Evolutionary conservation across 305 asterid genomes (phyloP).

Genomic region (Solanum chacoense): DNA sequence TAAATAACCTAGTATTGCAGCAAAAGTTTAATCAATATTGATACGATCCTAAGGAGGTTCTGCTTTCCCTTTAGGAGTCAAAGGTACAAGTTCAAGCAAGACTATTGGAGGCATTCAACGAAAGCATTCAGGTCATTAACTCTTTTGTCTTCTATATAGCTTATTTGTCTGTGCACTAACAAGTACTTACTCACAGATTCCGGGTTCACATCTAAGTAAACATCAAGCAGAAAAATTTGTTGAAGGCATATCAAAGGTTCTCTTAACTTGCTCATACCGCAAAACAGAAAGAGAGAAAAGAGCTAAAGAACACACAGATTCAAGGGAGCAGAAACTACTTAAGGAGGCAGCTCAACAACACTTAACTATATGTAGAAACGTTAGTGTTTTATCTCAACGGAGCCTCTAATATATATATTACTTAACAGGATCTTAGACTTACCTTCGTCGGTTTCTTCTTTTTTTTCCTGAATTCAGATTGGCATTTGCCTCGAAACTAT

Average conservation of each 20-base stretch:
- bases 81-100: neutral
- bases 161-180: neutral
- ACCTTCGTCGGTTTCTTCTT: neutral
- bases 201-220: neutral
- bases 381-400: neutral
- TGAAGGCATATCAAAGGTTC: neutral
- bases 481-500: slow-evolving; percentile 1
- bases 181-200: neutral
- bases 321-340: neutral
- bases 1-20: neutral
- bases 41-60: neutral
- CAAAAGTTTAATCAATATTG: neutral
- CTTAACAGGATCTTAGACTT: neutral
- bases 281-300: neutral
- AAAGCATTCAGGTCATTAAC: neutral
- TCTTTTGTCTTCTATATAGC: neutral
- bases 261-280: neutral
- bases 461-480: neutral
- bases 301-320: neutral
- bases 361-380: neutral
- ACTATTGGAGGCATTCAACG: neutral
- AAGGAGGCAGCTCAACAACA: neutral
- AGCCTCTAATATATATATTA: neutral
- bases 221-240: neutral
- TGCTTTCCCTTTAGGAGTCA: neutral